phyloP scores from a whole-genome alignment of 306 rosid genomes.

The Begonia masoniana region DNA sequence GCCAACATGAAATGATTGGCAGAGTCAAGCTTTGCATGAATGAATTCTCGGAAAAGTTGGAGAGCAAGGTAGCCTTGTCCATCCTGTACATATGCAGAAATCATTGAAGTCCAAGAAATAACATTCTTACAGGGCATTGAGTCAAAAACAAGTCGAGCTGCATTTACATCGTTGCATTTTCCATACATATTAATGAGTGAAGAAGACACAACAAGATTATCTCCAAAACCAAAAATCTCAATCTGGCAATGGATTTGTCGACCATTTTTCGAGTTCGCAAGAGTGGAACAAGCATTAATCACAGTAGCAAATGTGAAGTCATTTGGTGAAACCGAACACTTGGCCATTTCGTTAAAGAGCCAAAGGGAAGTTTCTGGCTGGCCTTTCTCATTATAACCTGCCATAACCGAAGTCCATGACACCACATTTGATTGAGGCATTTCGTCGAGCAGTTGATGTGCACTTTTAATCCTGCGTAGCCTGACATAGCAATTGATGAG shows the following conservation, averaged over 20 bases:
- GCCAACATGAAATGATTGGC: constrained; percentile 74
- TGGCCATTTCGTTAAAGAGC: constrained; percentile 33
- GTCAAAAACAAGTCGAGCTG: constrained; percentile 45
- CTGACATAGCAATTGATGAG: constrained; percentile 43
- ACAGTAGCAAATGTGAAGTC: constrained; percentile 59
- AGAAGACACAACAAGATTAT: constrained; percentile 47
- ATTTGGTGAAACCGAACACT: constrained; percentile 36
- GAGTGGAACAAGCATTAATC: constrained; percentile 55
- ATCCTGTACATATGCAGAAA: constrained; percentile 63
- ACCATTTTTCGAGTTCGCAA: constrained; percentile 35
- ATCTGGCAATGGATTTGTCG: constrained; percentile 38
- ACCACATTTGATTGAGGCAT: constrained; percentile 51
- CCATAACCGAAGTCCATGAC: constrained; percentile 72
- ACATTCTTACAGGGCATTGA: constrained; percentile 45
- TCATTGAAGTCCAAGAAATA: constrained; percentile 84
- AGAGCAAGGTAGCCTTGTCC: constrained; percentile 49
- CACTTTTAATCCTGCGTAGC: constrained; percentile 25
- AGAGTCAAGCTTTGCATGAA: constrained; percentile 11
- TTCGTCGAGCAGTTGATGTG: constrained; percentile 52
- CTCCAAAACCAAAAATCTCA: constrained; percentile 33
- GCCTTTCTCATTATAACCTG: constrained; percentile 31
- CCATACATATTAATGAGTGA: constrained; percentile 78
- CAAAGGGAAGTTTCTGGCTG: constrained; percentile 31
- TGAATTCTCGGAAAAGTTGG: constrained; percentile 39
- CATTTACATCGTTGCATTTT: constrained; percentile 48